Base-by-base conservation (phyloP, 176 grass and related monocot species). In the Carex myosuroides region DNA sequence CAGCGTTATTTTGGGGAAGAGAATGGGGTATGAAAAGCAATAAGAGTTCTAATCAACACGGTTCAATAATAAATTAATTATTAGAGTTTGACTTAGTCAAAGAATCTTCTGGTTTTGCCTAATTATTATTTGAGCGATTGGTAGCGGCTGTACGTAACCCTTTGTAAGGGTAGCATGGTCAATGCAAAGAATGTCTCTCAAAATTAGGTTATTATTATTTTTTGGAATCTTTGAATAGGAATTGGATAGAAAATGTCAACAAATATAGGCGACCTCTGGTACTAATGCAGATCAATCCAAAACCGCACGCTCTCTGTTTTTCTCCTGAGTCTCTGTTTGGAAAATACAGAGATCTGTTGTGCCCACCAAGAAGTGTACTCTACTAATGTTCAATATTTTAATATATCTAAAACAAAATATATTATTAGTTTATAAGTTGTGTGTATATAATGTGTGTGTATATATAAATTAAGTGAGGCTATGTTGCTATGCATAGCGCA, bases 181-280 rank as follows among this genome's bases (percentile, higher is more conserved):
- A 57, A 57, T 78, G 21, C 50, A 83, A 83, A 83, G 81, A 83
- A 83, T 83, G 60, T 83, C 81, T 83, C 81, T 68, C 22, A 52
- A 68, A 66, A 50, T 37, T 63, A 66, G 20, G 60, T 64, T 66
- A 50, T 17, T 39, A 39, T 39, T 39, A 46, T 68, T 54, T 83
- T 83, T 18, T 55, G 60, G 81, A 53, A 83, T 68, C 61, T 57
- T 65, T 66, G 81, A 69, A 66, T 4, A 68, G 62, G 35, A 66
- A 83, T 68, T 69, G 60, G 20, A 69, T 83, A 13, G 48, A 53
- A 83, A 83, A 66, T 63, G 81, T 83, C 61, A 83, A 83, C 37
- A 83, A 54, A 52, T 83, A 68, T 60, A 62, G 33, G 56, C 64
- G 22, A 83, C 32, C 81, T 30, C 21, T 24, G 11, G 58, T 68